Conservation (phyloP, 805 yeast genomes). For the Dipodascus geniculatus region DNA sequence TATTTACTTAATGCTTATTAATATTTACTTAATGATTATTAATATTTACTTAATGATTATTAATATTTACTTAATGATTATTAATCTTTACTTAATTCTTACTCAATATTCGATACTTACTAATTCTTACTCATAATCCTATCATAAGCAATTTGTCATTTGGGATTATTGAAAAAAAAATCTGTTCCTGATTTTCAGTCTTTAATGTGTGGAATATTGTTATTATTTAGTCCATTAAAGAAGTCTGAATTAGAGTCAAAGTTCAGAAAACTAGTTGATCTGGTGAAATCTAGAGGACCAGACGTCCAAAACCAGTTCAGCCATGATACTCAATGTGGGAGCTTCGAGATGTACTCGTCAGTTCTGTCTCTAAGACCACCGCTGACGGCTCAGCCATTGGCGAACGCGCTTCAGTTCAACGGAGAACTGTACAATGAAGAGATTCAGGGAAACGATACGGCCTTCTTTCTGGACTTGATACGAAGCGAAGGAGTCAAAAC, state of each 20-base stretch:
- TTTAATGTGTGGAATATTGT: background rate
- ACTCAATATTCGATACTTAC: no score
- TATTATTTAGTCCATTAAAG: background rate
- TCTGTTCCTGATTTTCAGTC: no score
- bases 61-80: no score
- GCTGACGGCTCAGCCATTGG: conserved; percentile 61
- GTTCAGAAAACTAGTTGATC: background rate
- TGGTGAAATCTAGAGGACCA: conserved; percentile 2
- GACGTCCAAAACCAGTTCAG: background rate
- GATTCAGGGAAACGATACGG: conserved; percentile 53
- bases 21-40: no score
- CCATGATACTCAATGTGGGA: background rate
- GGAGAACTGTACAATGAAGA: conserved; percentile 74
- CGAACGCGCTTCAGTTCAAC: conserved; percentile 57
- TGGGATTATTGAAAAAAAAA: no score
- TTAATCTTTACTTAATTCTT: no score
- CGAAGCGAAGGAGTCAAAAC: conserved; percentile 27
- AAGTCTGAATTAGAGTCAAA: background rate
- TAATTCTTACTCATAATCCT: no score
- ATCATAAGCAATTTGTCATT: no score
- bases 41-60: no score
- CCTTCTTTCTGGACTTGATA: conserved; percentile 34
- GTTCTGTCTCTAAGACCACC: conserved; percentile 76
- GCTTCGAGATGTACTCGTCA: conserved; percentile 35
- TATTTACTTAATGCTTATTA: no score